Evolutionary conservation across 441 rosid species (phyloP).

Genomic region (Adansonia grandidieri): DNA sequence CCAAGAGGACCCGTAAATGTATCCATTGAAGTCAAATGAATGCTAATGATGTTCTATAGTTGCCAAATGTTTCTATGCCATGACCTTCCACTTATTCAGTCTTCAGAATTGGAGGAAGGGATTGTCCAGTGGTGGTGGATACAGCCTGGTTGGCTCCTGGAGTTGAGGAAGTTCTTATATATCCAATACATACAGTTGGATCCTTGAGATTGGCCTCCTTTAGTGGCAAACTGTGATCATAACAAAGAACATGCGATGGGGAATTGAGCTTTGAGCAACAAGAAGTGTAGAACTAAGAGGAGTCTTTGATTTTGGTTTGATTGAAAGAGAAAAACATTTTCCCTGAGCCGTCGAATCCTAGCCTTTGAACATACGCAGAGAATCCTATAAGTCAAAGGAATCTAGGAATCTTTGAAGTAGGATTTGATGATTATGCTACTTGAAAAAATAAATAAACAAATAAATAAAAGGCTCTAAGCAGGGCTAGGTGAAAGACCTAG

Average conservation of each 20-base stretch:
- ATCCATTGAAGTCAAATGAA: constrained; percentile 22
- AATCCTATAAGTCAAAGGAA: constrained; percentile 18
- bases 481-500: constrained; percentile 5
- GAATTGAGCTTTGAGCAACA: neutral
- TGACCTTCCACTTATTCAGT: constrained; percentile 1
- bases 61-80: neutral
- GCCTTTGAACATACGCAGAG: neutral
- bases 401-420: constrained; percentile 27
- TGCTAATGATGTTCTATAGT: neutral
- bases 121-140: neutral
- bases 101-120: neutral
- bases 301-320: neutral
- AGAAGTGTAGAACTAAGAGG: neutral
- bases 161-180: constrained; percentile 43
- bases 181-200: constrained; percentile 8
- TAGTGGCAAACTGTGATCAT: constrained; percentile 1
- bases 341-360: constrained; percentile 1
- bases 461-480: neutral
- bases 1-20: neutral
- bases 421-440: neutral
- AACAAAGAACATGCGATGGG: constrained; percentile 6
- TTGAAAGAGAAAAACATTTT: neutral
- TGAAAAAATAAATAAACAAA: neutral
- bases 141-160: constrained; percentile 49
- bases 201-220: constrained; percentile 21